Evolutionary conservation across 208 protist species (phyloP), one percentile per base, ranked within the genome.

Genomic region (Blastocrithidia nonstop): DNA sequence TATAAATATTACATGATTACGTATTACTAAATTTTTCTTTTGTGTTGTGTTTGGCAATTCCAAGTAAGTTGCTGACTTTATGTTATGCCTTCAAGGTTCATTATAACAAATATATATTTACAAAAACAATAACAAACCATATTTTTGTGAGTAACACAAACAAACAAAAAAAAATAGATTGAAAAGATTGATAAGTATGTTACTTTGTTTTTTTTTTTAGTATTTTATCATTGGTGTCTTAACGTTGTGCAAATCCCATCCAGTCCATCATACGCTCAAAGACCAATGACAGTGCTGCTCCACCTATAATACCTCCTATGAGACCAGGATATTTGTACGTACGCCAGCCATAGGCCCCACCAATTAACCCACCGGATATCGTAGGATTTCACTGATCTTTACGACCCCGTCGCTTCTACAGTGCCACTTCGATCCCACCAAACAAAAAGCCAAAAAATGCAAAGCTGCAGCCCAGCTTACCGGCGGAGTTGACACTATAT

Each of bases 361-460:
- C 78, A 32, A 94, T 44, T 2, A 88, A 31, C 1, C 62, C 86
- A 33, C 86, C 86, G 8, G 65, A 55, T 21, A 76, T 44, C 7
- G 74, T 81, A 8, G 81, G 71, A 55, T 94, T 94, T 73, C 66
- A 87, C 48, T 61, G 24, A 48, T 94, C 86, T 54, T 94, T 90
- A 16, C 60, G 54, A 6, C 79, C 86, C 11, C 86, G 78, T 3
- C 86, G 81, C 76, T 94, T 94, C 72, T 94, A 81, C 40, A 94
- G 45, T 41, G 79, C 82, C 33, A 88, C 81, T 61, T 94, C 86
- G 15, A 91, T 57, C 4, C 81, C 82, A 11, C 81, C 76, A 42
- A 94, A 91, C 40, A 94, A 57, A 40, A 94, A 88, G 17, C 81
- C 81, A 50, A 94, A 94, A 26, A 76, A 78, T 48, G 71, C 73